A percentile compares a stretch with the other conserved stretches of the same genome.
These are phyloP conservation scores for Mimosa pudica DNA, from an alignment of 306 rosid species.

Conservation along the genomic window DNA sequence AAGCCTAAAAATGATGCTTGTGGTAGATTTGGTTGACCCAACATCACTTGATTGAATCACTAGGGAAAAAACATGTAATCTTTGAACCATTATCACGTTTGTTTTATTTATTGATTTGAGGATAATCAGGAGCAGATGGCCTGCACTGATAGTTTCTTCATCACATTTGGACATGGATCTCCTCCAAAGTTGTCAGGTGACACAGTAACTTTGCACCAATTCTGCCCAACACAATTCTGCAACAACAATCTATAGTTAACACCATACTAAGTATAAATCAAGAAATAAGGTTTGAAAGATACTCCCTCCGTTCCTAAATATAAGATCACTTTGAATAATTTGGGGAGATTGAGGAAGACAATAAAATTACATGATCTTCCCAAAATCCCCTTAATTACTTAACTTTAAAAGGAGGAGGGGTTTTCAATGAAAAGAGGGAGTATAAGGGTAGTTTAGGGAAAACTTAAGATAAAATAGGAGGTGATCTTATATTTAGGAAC, in stretches of 20 bases:
- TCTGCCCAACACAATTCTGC: slow-evolving; percentile 91
- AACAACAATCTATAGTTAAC: slow-evolving; percentile 30
- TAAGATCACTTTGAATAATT: no score
- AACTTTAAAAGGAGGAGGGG: no score
- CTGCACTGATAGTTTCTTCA: slow-evolving; percentile 93
- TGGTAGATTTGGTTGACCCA: slow-evolving; percentile 38
- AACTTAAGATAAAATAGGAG: no score
- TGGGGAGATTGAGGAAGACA: no score
- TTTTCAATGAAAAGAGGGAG: no score
- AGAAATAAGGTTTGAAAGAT: neutral
- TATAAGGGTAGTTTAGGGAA: no score
- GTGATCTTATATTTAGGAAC: no score
- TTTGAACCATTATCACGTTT: slow-evolving; percentile 36
- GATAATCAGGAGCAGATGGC: slow-evolving; percentile 81
- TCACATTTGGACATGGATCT: slow-evolving; percentile 91
- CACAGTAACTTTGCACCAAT: slow-evolving; percentile 73
- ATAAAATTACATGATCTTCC: no score
- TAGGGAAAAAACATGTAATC: slow-evolving; percentile 19
- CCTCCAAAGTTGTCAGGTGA: slow-evolving; percentile 88
- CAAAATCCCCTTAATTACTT: no score
- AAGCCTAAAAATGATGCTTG: slow-evolving; percentile 61
- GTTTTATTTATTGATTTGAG: slow-evolving; percentile 37
- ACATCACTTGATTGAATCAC: slow-evolving; percentile 32
- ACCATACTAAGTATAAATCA: neutral
- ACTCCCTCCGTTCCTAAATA: no score